phyloP scores from a whole-genome alignment of 2,329 filamentous ascomycete genomes.

The Piedraia hortae region DNA sequence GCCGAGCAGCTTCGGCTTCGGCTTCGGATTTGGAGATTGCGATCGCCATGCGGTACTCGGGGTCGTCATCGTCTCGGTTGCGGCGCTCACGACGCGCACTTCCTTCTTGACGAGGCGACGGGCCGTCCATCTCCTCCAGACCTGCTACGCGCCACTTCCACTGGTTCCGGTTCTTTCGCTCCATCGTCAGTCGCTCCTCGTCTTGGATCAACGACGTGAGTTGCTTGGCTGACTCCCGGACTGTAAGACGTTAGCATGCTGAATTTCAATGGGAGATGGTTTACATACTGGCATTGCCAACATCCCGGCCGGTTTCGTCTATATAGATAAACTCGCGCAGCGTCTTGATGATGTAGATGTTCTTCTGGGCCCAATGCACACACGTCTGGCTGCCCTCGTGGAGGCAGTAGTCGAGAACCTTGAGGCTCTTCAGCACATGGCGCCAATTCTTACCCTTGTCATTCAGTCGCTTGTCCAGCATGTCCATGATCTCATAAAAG shows the following conservation, averaged over 20 bases:
- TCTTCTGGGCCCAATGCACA: constrained; percentile 93
- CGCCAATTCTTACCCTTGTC: constrained; percentile 99
- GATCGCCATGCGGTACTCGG: constrained; percentile 69
- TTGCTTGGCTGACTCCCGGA: constrained; percentile 87
- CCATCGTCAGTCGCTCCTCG: constrained; percentile 70
- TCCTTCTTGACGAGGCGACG: constrained; percentile 18
- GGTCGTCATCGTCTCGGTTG: constrained; percentile 32
- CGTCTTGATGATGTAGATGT: constrained; percentile 96
- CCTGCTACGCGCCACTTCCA: constrained; percentile 95
- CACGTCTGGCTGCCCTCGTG: constrained; percentile 92
- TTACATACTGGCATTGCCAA: constrained; percentile 77
- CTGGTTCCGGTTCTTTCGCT: constrained; percentile 69
- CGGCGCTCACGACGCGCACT: constrained; percentile 17
- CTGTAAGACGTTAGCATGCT: constrained; percentile 23
- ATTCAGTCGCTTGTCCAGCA: constrained; percentile 94
- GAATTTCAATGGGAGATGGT: not conserved
- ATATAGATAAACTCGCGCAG: constrained; percentile 89
- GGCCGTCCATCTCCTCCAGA: constrained; percentile 46
- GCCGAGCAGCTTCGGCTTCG: constrained; percentile 62
- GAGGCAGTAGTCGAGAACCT: constrained; percentile 90
- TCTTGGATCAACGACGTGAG: constrained; percentile 76
- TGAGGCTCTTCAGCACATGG: constrained; percentile 88
- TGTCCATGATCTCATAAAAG: constrained; percentile 99
- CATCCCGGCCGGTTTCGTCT: constrained; percentile 83
- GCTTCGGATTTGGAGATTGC: constrained; percentile 90